These are phyloP conservation scores for Echium plantagineum DNA, from an alignment of 257 asterid genomes.

Conservation along the genomic window DNA sequence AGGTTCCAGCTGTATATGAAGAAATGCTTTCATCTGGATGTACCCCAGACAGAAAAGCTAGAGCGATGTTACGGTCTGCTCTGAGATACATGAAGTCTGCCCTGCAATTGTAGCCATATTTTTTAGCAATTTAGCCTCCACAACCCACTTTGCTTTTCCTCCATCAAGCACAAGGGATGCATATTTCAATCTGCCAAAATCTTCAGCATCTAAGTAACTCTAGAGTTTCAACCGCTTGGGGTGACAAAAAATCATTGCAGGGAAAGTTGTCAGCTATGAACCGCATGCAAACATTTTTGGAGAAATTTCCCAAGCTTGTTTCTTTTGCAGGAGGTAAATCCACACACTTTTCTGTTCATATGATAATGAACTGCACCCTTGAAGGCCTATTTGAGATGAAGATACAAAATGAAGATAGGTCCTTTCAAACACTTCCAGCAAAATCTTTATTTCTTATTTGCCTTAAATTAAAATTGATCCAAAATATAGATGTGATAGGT, in stretches of 20 bases:
- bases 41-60: conserved; percentile 81
- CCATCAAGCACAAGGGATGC: conserved; percentile 1
- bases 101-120: conserved; percentile 27
- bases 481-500: too few relatives aligned
- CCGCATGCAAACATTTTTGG: neutral
- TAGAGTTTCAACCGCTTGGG: neutral
- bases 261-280: neutral
- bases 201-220: neutral
- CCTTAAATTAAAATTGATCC: too few relatives aligned
- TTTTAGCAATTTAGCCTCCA: conserved; percentile 3
- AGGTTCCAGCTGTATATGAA: conserved; percentile 94
- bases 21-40: conserved; percentile 88
- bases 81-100: conserved; percentile 69
- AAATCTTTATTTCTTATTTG: too few relatives aligned
- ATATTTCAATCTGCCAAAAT: neutral
- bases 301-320: neutral
- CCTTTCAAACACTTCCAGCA: too few relatives aligned
- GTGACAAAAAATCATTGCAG: neutral
- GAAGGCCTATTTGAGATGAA: neutral
- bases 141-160: neutral
- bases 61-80: conserved; percentile 94
- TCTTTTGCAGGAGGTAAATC: neutral
- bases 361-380: neutral
- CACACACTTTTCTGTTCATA: neutral
- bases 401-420: neutral